A percentile compares a stretch with the other conserved stretches of the same genome.
These are phyloP conservation scores for Coemansia sp. DNA, from an alignment of 192 early-diverging fungal species.

Conservation along the genomic window DNA sequence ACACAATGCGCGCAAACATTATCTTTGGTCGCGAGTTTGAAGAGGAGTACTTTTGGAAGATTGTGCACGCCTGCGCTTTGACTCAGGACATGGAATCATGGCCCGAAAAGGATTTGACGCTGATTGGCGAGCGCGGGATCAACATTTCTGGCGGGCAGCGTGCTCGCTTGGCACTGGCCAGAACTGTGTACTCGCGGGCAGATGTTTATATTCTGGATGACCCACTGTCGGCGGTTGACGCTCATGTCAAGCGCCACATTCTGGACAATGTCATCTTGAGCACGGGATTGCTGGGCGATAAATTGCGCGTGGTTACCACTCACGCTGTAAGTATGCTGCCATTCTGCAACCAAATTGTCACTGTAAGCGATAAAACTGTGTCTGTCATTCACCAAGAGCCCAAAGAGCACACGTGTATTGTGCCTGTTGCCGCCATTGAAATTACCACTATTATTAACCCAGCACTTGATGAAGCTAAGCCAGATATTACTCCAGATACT, in stretches of 20 bases:
- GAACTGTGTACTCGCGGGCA: conserved; percentile 18
- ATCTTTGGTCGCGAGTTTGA: too few relatives aligned
- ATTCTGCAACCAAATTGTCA: conserved; percentile 4
- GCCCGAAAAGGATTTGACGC: too few relatives aligned
- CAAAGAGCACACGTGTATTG: background rate
- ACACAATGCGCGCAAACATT: too few relatives aligned
- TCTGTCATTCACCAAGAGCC: background rate
- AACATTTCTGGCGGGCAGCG: conserved; percentile 27
- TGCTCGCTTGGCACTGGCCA: conserved; percentile 14
- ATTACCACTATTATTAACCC: background rate
- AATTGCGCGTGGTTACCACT: conserved; percentile 3
- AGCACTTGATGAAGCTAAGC: background rate
- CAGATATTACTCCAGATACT: background rate
- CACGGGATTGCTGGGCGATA: conserved; percentile 13
- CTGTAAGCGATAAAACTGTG: background rate
- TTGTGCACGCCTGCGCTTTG: too few relatives aligned
- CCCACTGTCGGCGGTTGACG: background rate
- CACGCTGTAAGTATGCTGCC: conserved; percentile 1
- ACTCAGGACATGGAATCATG: too few relatives aligned
- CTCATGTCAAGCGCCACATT: conserved; percentile 9
- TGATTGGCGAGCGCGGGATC: conserved; percentile 9
- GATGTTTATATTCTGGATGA: conserved; percentile 12
- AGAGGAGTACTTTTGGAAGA: too few relatives aligned
- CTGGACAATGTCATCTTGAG: conserved; percentile 18
- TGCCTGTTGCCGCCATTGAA: background rate